These are phyloP conservation scores for Haemoproteus tartakovskyi DNA, from an alignment of 169 alveolate species.

Conservation along the genomic window DNA sequence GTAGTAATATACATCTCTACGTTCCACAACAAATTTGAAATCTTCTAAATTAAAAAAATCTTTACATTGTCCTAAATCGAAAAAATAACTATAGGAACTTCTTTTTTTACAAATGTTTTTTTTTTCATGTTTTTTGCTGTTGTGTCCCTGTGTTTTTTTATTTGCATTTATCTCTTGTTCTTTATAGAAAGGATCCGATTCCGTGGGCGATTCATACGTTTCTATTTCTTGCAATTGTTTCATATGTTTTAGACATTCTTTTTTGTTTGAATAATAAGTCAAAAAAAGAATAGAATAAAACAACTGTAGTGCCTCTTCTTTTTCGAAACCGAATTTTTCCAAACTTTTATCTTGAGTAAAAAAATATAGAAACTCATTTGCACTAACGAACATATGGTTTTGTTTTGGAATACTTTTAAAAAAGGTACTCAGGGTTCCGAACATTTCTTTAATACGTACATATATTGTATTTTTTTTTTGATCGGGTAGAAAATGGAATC, in stretches of 20 bases:
- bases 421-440: conserved; percentile 17
- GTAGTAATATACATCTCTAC: conserved; percentile 43
- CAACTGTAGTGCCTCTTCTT: conserved; percentile 15
- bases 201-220: no score
- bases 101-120: no score
- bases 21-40: conserved; percentile 53
- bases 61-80: conserved; percentile 16
- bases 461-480: conserved; percentile 35
- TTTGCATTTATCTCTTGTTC: neutral
- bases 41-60: conserved; percentile 40
- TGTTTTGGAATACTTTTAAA: conserved; percentile 21
- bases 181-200: no score
- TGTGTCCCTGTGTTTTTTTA: neutral
- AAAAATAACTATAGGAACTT: no score
- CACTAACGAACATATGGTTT: conserved; percentile 26
- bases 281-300: conserved; percentile 56
- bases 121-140: neutral
- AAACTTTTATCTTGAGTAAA: conserved; percentile 34
- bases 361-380: conserved; percentile 59
- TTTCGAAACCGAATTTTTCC: conserved; percentile 2
- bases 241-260: conserved; percentile 26
- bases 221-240: neutral
- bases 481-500: conserved; percentile 15
- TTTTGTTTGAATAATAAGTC: conserved; percentile 48
- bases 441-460: conserved; percentile 41